These are phyloP conservation scores for Fraxinus cuspidata DNA, from an alignment of 257 asterid species.

Conservation along the genomic window DNA sequence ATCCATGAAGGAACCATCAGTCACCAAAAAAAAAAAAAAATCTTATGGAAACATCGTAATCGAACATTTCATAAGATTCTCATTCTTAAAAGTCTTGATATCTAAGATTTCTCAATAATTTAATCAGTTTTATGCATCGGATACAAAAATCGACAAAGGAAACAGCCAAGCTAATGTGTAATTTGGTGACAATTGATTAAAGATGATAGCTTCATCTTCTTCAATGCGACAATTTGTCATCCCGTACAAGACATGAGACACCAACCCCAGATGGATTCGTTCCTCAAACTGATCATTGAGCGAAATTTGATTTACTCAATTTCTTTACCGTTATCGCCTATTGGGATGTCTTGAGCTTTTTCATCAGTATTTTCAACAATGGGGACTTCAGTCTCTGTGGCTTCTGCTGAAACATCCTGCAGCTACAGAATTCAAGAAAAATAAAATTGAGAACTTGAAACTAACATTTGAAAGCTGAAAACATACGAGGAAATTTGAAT, in stretches of 20 bases:
- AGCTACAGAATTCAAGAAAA: slow-evolving; percentile 44
- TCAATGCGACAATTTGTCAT: slow-evolving; percentile 18
- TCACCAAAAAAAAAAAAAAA: too few relatives aligned
- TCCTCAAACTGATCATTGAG: background rate
- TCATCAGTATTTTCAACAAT: slow-evolving; percentile 40
- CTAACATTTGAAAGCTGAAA: background rate
- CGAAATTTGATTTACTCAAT: slow-evolving; percentile 26
- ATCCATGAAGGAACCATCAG: too few relatives aligned
- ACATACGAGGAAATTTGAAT: background rate
- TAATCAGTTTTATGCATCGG: background rate
- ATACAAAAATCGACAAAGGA: background rate
- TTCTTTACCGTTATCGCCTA: slow-evolving; percentile 38
- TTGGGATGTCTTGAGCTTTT: slow-evolving; percentile 30
- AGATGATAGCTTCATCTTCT: slow-evolving; percentile 20
- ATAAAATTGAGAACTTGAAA: slow-evolving; percentile 21
- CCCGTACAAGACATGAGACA: background rate
- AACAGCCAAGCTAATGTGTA: background rate
- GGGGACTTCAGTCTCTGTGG: slow-evolving; percentile 35
- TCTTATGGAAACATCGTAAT: background rate
- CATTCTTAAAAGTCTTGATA: background rate
- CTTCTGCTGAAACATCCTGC: slow-evolving; percentile 56
- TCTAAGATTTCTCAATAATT: background rate
- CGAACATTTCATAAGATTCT: background rate
- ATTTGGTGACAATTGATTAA: background rate
- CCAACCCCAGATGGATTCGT: slow-evolving; percentile 2